These are phyloP conservation scores for Fusarium albidum DNA, from an alignment of 2,329 filamentous ascomycete genomes.

Conservation along the genomic window DNA sequence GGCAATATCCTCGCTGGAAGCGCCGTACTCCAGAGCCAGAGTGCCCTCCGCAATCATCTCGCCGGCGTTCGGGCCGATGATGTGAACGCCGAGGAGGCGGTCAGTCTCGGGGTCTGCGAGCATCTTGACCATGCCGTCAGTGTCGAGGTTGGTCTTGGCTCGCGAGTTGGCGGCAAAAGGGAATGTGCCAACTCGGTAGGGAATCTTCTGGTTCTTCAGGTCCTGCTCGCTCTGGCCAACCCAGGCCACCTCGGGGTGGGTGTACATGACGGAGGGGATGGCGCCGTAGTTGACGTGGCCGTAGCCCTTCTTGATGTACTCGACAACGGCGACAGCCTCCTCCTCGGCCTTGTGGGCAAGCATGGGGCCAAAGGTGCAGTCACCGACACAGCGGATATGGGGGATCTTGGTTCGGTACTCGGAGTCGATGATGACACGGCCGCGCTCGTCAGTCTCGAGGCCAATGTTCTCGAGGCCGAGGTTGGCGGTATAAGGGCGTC, in stretches of 20 bases:
- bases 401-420: slow-evolving; percentile 98
- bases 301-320: slow-evolving; percentile 98
- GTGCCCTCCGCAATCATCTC: slow-evolving; percentile 99
- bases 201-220: slow-evolving; percentile 86
- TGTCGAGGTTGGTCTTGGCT: slow-evolving; percentile 98
- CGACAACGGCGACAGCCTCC: slow-evolving; percentile 91
- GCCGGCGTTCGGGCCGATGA: slow-evolving; percentile 93
- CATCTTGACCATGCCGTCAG: slow-evolving; percentile 97
- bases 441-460: slow-evolving; percentile 89
- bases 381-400: slow-evolving; percentile 96
- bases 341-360: slow-evolving; percentile 99
- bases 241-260: slow-evolving; percentile 97
- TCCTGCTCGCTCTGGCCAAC: slow-evolving; percentile 98
- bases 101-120: slow-evolving; percentile 96
- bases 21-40: slow-evolving; percentile 94
- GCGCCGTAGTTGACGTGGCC: slow-evolving; percentile 99
- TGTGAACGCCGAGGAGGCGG: slow-evolving; percentile 93
- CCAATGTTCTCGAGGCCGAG: slow-evolving; percentile 95
- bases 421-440: slow-evolving; percentile 95
- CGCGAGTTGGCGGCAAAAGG: slow-evolving; percentile 98
- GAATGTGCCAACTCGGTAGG: slow-evolving; percentile 94
- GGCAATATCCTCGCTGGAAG: slow-evolving; percentile 92
- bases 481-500: slow-evolving; percentile 90
- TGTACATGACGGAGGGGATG: slow-evolving; percentile 99
- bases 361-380: slow-evolving; percentile 98